These are phyloP conservation scores for Ophiostoma himal-ulmi DNA, from an alignment of 2,329 filamentous ascomycete species.

Conservation along the genomic window DNA sequence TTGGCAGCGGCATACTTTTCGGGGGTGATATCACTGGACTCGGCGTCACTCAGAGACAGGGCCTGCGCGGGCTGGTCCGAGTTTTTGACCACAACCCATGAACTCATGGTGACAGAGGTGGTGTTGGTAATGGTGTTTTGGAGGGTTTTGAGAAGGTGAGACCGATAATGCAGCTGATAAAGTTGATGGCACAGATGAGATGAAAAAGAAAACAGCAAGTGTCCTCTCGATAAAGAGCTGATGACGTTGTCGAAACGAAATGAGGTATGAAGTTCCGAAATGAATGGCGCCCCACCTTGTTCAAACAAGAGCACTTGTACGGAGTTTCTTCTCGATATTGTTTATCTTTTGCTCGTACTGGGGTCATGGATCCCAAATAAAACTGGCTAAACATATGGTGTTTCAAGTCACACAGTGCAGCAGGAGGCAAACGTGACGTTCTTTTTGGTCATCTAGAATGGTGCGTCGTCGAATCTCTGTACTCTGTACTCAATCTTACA, in stretches of 20 bases:
- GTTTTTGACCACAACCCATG: conserved; percentile 31
- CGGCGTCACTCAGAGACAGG: conserved; percentile 25
- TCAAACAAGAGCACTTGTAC: background rate
- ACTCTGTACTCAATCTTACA: background rate
- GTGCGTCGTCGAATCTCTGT: background rate
- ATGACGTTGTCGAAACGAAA: background rate
- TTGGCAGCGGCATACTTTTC: conserved; percentile 22
- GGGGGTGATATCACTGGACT: conserved; percentile 17
- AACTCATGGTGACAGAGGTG: conserved; percentile 28
- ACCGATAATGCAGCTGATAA: background rate
- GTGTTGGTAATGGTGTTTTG: background rate
- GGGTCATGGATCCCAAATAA: background rate
- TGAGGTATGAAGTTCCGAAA: background rate
- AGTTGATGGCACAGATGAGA: background rate
- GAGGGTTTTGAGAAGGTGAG: too few relatives aligned
- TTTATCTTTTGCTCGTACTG: background rate
- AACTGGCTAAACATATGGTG: background rate
- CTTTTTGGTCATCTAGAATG: background rate
- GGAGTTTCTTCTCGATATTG: background rate
- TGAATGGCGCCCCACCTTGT: conserved; percentile 2
- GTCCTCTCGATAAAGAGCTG: background rate
- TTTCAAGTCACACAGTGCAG: background rate
- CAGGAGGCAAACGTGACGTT: conserved; percentile 2
- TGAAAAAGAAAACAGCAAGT: background rate
- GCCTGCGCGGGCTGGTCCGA: conserved; percentile 28